Percentiles rank a stretch among this genome's conserved stretches.
Evolutionary conservation across 2,329 filamentous ascomycete species (phyloP).

Genomic region (Aspergillus bombycis): DNA sequence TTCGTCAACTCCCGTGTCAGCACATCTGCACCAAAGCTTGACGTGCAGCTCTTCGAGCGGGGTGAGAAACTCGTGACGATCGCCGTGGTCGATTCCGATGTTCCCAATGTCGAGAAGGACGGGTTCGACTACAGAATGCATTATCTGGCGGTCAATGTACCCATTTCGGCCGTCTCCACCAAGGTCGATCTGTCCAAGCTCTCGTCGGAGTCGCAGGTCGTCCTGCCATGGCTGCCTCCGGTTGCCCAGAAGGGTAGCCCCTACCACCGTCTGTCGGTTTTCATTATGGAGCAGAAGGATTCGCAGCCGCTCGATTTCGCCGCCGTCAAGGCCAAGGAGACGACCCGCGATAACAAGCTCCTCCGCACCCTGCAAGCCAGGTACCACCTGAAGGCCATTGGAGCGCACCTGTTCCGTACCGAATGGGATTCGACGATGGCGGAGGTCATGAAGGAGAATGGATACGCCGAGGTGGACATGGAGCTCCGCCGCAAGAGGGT

Average conservation of each 20-base stretch:
- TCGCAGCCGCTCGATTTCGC: slow-evolving; percentile 62
- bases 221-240: slow-evolving; percentile 80
- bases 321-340: slow-evolving; percentile 56
- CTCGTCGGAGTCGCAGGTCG: slow-evolving; percentile 65
- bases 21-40: slow-evolving; percentile 73
- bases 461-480: slow-evolving; percentile 74
- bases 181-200: slow-evolving; percentile 68
- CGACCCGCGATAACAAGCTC: slow-evolving; percentile 68
- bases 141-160: slow-evolving; percentile 77
- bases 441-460: slow-evolving; percentile 81
- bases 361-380: slow-evolving; percentile 74
- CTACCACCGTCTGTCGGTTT: slow-evolving; percentile 85
- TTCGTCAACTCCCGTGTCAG: slow-evolving; percentile 75
- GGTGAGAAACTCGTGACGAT: slow-evolving; percentile 83
- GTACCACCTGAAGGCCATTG: slow-evolving; percentile 71
- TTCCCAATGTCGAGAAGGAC: slow-evolving; percentile 76
- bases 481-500: slow-evolving; percentile 83
- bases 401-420: slow-evolving; percentile 84
- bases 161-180: slow-evolving; percentile 62
- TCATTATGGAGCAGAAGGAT: slow-evolving; percentile 78
- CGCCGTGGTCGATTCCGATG: slow-evolving; percentile 85
- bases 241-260: slow-evolving; percentile 86
- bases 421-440: slow-evolving; percentile 87
- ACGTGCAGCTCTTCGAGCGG: slow-evolving; percentile 81
- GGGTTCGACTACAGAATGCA: slow-evolving; percentile 81